Evolutionary conservation across 1,139 yeast genomes (phyloP).

Genomic region (Saccharomyces pastorianus): DNA sequence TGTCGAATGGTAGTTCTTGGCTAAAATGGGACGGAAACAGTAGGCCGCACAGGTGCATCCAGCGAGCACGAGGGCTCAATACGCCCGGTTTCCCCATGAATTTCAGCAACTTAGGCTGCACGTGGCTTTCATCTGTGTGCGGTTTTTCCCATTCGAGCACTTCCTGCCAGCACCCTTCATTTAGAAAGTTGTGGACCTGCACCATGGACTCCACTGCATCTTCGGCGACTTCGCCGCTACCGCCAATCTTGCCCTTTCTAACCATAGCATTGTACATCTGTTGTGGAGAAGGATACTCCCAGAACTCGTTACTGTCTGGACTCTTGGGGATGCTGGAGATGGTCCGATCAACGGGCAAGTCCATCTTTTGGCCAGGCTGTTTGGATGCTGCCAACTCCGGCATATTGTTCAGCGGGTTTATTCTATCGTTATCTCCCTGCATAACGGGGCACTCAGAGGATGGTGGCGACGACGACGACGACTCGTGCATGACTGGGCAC

Average conservation of each 20-base stretch:
- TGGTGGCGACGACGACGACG: constrained; percentile 3
- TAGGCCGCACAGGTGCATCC: constrained; percentile 58
- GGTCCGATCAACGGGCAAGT: constrained; percentile 76
- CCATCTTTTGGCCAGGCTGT: constrained; percentile 74
- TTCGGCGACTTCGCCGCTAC: constrained; percentile 55
- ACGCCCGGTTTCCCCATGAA: constrained; percentile 92
- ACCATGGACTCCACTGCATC: constrained; percentile 97
- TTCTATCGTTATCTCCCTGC: constrained; percentile 27
- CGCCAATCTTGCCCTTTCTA: constrained; percentile 63
- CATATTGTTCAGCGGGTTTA: constrained; percentile 80
- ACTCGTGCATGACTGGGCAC: constrained; percentile 36
- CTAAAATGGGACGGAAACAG: constrained; percentile 67
- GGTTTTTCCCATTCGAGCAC: constrained; percentile 82
- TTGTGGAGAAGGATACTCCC: constrained; percentile 99
- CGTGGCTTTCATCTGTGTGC: constrained; percentile 42
- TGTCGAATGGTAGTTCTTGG: constrained; percentile 84
- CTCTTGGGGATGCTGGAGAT: constrained; percentile 86
- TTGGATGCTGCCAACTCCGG: constrained; percentile 63
- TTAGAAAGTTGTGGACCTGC: constrained; percentile 88
- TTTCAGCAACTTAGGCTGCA: constrained; percentile 68
- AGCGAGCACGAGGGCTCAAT: constrained; percentile 77
- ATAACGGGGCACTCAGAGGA: neutral
- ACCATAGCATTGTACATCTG: constrained; percentile 98
- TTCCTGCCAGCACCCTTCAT: constrained; percentile 98
- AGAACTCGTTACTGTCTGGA: constrained; percentile 49